Conservation (phyloP, 441 rosid species). For the Mallotus japonicus region DNA sequence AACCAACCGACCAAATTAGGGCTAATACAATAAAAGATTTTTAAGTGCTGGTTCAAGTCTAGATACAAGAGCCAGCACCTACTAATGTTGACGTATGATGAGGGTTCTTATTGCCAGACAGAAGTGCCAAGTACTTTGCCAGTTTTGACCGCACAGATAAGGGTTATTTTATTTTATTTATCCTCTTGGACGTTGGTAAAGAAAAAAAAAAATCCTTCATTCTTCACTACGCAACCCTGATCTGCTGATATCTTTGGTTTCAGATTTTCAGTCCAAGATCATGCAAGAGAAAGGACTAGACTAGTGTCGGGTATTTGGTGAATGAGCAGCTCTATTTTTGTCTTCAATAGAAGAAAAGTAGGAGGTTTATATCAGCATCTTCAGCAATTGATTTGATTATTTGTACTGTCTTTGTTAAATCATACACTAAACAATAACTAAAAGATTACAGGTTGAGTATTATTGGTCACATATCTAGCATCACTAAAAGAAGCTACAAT, state of each 20-base stretch:
- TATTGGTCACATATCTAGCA: not conserved
- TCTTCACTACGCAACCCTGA: conserved; percentile 3
- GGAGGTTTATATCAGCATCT: not conserved
- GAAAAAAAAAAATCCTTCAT: not conserved
- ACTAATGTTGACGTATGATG: conserved; percentile 4
- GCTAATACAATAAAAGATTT: too few relatives aligned
- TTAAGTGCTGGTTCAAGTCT: not conserved
- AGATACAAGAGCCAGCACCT: not conserved
- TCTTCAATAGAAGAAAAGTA: not conserved
- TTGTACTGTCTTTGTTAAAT: not conserved
- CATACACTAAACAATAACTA: not conserved
- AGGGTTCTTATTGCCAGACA: conserved; percentile 16
- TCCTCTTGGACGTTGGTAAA: not conserved
- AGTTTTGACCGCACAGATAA: conserved; percentile 26
- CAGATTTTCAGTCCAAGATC: conserved; percentile 11
- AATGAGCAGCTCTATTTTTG: not conserved
- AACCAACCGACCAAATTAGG: too few relatives aligned
- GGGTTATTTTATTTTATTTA: not conserved
- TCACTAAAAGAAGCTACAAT: not conserved
- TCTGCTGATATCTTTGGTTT: conserved; percentile 18
- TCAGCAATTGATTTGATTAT: not conserved
- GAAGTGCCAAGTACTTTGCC: conserved; percentile 30
- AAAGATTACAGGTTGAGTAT: too few relatives aligned
- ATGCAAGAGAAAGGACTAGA: not conserved
- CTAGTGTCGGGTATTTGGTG: too few relatives aligned